Conservation (phyloP, 169 alveolate genomes). For the Plasmodium sp. region DNA sequence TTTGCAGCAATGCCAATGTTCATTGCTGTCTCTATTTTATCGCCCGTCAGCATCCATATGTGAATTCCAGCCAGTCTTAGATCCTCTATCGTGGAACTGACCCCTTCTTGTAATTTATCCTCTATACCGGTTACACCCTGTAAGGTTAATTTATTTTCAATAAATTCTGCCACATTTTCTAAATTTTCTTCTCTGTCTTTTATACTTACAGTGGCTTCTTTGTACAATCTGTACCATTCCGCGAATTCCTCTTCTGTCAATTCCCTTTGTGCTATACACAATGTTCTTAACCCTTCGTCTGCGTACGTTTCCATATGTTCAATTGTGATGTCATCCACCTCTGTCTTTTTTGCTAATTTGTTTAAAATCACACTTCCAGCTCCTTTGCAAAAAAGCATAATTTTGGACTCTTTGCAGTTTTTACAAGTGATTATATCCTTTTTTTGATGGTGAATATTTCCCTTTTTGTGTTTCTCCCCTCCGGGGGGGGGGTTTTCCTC, state of each 20-base stretch:
- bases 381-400: conserved; percentile 92
- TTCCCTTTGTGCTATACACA: conserved; percentile 93
- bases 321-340: conserved; percentile 78
- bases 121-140: conserved; percentile 98
- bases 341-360: conserved; percentile 75
- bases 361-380: conserved; percentile 94
- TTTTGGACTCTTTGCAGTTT: conserved; percentile 60
- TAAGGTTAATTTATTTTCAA: conserved; percentile 92
- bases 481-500: background rate
- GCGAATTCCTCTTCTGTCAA: conserved; percentile 83
- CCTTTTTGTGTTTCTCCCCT: background rate
- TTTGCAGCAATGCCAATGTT: conserved; percentile 92
- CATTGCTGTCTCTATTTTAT: conserved; percentile 97
- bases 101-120: conserved; percentile 97
- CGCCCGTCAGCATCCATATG: conserved; percentile 99
- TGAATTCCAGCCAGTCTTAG: conserved; percentile 96
- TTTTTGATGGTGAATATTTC: conserved; percentile 6
- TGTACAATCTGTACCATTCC: conserved; percentile 82
- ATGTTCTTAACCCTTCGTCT: conserved; percentile 91
- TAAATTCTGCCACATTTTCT: conserved; percentile 85
- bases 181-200: conserved; percentile 84
- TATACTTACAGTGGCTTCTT: conserved; percentile 77
- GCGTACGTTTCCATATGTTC: conserved; percentile 86
- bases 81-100: conserved; percentile 95
- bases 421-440: conserved; percentile 13